A percentile compares a stretch with the other conserved stretches of the same genome.
Evolutionary conservation across 2,329 filamentous ascomycete species (phyloP).

Genomic region (Pseudofabraea citricarpa): DNA sequence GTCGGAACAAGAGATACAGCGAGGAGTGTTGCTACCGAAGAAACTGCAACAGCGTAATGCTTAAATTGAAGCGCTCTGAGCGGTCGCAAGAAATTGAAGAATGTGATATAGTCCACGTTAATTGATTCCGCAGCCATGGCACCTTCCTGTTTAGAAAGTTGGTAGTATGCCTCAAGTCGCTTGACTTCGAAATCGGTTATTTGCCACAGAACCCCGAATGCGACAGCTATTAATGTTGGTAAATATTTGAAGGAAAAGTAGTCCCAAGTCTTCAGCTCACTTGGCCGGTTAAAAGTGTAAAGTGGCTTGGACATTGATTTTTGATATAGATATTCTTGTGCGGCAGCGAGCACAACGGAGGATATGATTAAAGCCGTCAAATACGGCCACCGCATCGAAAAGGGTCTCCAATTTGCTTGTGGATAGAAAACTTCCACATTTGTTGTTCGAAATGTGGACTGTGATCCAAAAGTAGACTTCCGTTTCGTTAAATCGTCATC

Average conservation of each 20-base stretch:
- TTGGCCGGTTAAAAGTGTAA: constrained; percentile 41
- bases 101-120: constrained; percentile 70
- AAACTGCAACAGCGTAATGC: constrained; percentile 66
- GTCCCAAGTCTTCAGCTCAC: constrained; percentile 42
- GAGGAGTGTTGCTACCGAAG: constrained; percentile 58
- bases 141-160: constrained; percentile 55
- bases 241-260: constrained; percentile 62
- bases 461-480: no score
- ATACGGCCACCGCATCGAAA: constrained; percentile 60
- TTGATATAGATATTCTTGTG: constrained; percentile 52
- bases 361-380: constrained; percentile 47
- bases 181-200: constrained; percentile 62
- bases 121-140: constrained; percentile 61
- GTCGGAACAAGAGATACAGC: constrained; percentile 67
- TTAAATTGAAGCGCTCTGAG: constrained; percentile 55
- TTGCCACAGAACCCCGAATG: constrained; percentile 62
- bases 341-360: constrained; percentile 45
- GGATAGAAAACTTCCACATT: constrained; percentile 52
- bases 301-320: constrained; percentile 37
- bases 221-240: constrained; percentile 56
- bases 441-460: constrained; percentile 24
- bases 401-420: constrained; percentile 62
- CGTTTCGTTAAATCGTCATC: constrained; percentile 9
- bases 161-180: constrained; percentile 62
- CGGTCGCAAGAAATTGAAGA: constrained; percentile 61